Evolutionary conservation across 2,329 filamentous ascomycete species (phyloP), one percentile per base, ranked within the genome.

Genomic region (Raffaelea albimanens): DNA sequence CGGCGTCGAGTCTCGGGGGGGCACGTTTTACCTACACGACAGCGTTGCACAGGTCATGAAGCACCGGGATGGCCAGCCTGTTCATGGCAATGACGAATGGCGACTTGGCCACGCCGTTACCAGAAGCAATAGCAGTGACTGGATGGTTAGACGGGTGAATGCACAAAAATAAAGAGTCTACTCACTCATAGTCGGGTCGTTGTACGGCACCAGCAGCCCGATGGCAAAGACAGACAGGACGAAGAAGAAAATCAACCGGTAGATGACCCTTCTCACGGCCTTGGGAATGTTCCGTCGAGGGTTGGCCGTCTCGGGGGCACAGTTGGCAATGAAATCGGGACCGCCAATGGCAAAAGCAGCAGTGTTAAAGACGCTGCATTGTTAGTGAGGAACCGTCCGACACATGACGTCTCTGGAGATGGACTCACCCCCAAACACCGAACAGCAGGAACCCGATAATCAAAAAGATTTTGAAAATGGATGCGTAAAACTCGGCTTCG

Each of bases 401-500:
- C 7, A 29, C 25, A 29, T 29, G 25, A 13, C 20, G 19, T 10
- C 16, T 34, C 16, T 8, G 34, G 13, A 16, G 13, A 16, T 13
- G 25, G 13, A 36, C 23, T 10, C n/a, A 45, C 34, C 34, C 34
- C 34, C 34, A 38, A 16, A 38, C 18, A 7, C 14, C 34, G 20
- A 87, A 90, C 53, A 80, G 57, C 55, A 90, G 75, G 44, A 91
- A 71, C 1, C 78, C 83, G 33, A 88, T 64, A 50, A 86, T 85
- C 44, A 89, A 71, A 2, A 89, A 56, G 3, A 88, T 75, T 61
- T 89, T 88, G 47, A 82, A 82, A 2, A 86, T 61, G 2, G 86
- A 81, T 19, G 82, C 78, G 74, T 75, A 79, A 58, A 94, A 93
- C 60, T 93, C 87, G 0, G 81, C 76, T 63, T 88, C 84, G 40